Base-by-base conservation (phyloP, 2,329 filamentous ascomycete genomes). In the Colletotrichum sp. region DNA sequence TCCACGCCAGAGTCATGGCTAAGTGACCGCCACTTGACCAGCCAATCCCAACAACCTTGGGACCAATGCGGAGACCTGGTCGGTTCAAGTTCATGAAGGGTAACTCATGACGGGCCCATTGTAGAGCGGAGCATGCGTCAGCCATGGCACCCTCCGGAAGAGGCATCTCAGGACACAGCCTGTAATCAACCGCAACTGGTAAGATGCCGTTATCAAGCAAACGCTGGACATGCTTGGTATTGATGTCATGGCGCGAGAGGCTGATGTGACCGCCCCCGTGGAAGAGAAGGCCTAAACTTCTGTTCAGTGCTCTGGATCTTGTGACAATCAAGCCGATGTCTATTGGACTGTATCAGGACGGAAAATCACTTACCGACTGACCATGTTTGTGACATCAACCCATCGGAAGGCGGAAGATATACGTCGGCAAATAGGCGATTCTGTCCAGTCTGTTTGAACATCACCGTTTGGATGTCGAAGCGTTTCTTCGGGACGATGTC, bases 21-120 rank as follows among this genome's bases (percentile, higher is more conserved):
- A 90, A 80, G 5, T 82, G 81, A 0, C 88, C 89, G 1, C 88
- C 89, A 0, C 84, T 83, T 0, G 88, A 90, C 88, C 88, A 90
- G 1, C 88, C 88, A 1, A 90, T 79, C 2, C 78, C 83, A 0
- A 86, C 85, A 1, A 88, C 81, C 5, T 77, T 80, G 0, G 84
- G 78, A 3, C 80, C 72, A 58, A 83, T 81, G 7, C 80, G n/a
- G 2, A 67, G 36, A 6, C 21, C 43, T 30, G 34, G 61, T 13
- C 43, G 65, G 2, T 68, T 61, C 15, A 84, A 13, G 28, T 71
- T 64, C 21, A 87, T 48, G 3, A 77, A 32, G 0, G 82, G 83
- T 3, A 89, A 80, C 1, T 75, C 77, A 0, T 80, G 71, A 2
- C 84, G 81, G 0, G 82, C 82, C 87, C 88, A 90, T 0, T 68